phyloP scores from a whole-genome alignment of 2,329 filamentous ascomycete species.

The Diaporthe australafricana region DNA sequence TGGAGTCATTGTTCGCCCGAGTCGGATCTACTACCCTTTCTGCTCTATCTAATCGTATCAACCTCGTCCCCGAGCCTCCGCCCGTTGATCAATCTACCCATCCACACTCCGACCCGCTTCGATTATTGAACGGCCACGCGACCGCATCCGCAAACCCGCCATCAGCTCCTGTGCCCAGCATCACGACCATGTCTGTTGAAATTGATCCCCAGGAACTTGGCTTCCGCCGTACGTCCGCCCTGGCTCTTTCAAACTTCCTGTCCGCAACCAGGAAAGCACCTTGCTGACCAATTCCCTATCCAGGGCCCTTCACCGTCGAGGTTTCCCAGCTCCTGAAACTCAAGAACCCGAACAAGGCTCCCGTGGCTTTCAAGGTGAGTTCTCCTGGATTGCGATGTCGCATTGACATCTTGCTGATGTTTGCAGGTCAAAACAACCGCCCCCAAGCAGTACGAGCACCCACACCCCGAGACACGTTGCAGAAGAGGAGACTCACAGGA shows the following conservation, averaged over 20 bases:
- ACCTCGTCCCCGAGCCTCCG: constrained; percentile 3
- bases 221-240: constrained; percentile 81
- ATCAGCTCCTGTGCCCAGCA: constrained; percentile 23
- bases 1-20: constrained; percentile 11
- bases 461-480: constrained; percentile 39
- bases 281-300: constrained; percentile 39
- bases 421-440: constrained; percentile 96
- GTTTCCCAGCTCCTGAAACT: constrained; percentile 74
- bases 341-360: constrained; percentile 71
- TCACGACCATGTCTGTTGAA: constrained; percentile 86
- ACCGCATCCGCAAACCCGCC: constrained; percentile 28
- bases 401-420: constrained; percentile 43
- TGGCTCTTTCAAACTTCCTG: neutral
- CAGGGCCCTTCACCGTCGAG: constrained; percentile 76
- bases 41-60: neutral
- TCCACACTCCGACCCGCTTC: constrained; percentile 39
- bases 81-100: constrained; percentile 26
- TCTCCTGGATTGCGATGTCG: neutral
- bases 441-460: constrained; percentile 87
- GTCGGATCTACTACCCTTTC: constrained; percentile 11
- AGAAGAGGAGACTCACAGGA: constrained; percentile 40
- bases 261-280: neutral
- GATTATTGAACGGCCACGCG: constrained; percentile 20
- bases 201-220: constrained; percentile 91
- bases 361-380: constrained; percentile 77